Base-by-base conservation (phyloP, 2,329 filamentous ascomycete genomes). In the Fusarium algeriense region DNA sequence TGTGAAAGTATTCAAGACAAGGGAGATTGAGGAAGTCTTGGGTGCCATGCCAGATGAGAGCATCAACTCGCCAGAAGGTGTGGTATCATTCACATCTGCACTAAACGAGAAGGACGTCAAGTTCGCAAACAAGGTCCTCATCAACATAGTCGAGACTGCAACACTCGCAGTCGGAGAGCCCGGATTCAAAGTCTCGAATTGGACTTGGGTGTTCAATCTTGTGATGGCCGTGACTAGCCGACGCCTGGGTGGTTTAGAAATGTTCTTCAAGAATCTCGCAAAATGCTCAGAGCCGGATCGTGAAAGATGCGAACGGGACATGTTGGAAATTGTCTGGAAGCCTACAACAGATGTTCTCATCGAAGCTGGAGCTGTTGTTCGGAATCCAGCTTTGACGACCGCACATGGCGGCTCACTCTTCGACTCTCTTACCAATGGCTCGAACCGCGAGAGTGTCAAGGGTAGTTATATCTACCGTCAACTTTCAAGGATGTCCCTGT, bases 291-390 rank as follows among this genome's bases (percentile, higher is more conserved):
- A 38, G 6, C 28, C 26, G 2, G 61, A 64, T 12, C 43, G 45
- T 3, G n/a, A 54, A 9, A 38, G n/a, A 14, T 49, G 62, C 14
- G 41, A 73, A 28, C 59, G 26, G 5, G 28, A 59, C 14, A 41
- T 70, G 37, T 50, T 64, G 35, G 61, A 71, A 3, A 44, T 53
- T 1, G 70, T 82, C 4, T 81, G 78, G 80, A 75, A 77, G 30
- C 78, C 80, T 7, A 80, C 78, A 1, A 72, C 80, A 1, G 61
- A 69, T 6, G 61, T 73, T 10, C 65, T 81, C 1, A 46, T 81
- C 9, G 55, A 76, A 12, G 56, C 64, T 1, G 79, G 78, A 37
- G 70, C 61, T 2, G 69, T 67, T 20, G 45, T 67, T 44, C 43
- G 45, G 7, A 64, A 64, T 6, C 59, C 70, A 9, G 49, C 56